These are phyloP conservation scores for Tritrichomonas foetus DNA, from an alignment of 208 protist species.

Conservation along the genomic window DNA sequence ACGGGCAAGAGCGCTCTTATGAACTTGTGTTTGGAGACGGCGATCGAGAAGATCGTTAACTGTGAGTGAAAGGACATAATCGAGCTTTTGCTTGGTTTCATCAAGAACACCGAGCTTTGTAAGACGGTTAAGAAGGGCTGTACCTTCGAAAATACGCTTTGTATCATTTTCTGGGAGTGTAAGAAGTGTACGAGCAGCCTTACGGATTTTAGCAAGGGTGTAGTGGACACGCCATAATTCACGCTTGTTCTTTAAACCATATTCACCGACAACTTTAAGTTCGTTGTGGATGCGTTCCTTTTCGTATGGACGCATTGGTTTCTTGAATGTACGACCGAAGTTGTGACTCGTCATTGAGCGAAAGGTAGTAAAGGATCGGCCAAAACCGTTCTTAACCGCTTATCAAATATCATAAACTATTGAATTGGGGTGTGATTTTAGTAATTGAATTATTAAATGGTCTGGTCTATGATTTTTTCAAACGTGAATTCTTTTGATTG, in stretches of 20 bases:
- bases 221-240: constrained; percentile 98
- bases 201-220: constrained; percentile 95
- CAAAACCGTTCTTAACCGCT: neutral
- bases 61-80: constrained; percentile 98
- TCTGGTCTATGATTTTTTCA: too few species aligned
- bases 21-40: constrained; percentile 97
- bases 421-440: too few species aligned
- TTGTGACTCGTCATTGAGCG: constrained; percentile 67
- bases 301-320: constrained; percentile 97
- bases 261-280: constrained; percentile 97
- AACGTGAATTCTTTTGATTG: too few species aligned
- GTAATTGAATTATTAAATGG: too few species aligned
- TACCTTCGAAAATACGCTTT: constrained; percentile 90
- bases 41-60: constrained; percentile 97
- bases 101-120: constrained; percentile 93
- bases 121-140: constrained; percentile 95
- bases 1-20: constrained; percentile 94
- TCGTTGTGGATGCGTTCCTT: constrained; percentile 99
- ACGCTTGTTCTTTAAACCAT: constrained; percentile 93
- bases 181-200: constrained; percentile 92
- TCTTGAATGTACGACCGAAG: constrained; percentile 86
- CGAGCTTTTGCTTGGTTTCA: constrained; percentile 95
- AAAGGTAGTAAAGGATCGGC: neutral
- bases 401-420: too few species aligned
- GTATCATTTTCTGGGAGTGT: constrained; percentile 95